phyloP scores from a whole-genome alignment of 805 yeast genomes.

The Kluyveromyces wickerhamii region DNA sequence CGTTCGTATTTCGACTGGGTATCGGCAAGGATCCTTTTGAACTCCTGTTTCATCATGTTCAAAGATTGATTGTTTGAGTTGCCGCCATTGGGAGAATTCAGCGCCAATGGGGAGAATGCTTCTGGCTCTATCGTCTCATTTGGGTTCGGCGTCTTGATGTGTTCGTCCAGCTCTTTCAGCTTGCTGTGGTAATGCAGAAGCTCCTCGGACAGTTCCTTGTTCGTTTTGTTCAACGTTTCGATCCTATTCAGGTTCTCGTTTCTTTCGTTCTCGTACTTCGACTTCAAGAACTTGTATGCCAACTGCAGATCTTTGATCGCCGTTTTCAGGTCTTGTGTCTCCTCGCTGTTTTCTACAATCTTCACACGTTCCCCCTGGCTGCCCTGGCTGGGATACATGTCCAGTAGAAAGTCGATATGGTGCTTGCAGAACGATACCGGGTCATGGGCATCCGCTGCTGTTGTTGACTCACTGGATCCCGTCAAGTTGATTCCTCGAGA shows the following conservation, averaged over 20 bases:
- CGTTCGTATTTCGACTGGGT: constrained; percentile 54
- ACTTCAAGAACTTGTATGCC: constrained; percentile 60
- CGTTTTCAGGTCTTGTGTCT: constrained; percentile 35
- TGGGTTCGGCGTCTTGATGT: constrained; percentile 12
- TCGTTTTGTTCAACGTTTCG: constrained; percentile 46
- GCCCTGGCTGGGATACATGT: constrained; percentile 2
- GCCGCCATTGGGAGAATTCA: constrained; percentile 13
- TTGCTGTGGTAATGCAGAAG: constrained; percentile 34
- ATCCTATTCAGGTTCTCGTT: constrained; percentile 45
- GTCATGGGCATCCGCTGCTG: constrained; percentile 11
- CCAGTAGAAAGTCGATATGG: constrained; percentile 21
- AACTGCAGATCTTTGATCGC: constrained; percentile 63
- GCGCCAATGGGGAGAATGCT: constrained; percentile 7
- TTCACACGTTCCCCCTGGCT: too few species aligned
- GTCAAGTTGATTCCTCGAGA: constrained; percentile 23
- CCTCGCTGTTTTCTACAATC: constrained; percentile 4
- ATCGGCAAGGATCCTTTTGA: constrained; percentile 54
- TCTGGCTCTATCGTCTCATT: constrained; percentile 11
- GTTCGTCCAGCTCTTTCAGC: constrained; percentile 26
- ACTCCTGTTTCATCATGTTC: constrained; percentile 57
- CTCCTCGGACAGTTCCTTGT: constrained; percentile 43
- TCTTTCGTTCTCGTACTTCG: constrained; percentile 61
- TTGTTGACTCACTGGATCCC: not conserved
- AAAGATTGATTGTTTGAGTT: constrained; percentile 33
- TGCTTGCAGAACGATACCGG: constrained; percentile 23